phyloP scores from a whole-genome alignment of 208 protist species.

The Trypanosoma scelopori region DNA sequence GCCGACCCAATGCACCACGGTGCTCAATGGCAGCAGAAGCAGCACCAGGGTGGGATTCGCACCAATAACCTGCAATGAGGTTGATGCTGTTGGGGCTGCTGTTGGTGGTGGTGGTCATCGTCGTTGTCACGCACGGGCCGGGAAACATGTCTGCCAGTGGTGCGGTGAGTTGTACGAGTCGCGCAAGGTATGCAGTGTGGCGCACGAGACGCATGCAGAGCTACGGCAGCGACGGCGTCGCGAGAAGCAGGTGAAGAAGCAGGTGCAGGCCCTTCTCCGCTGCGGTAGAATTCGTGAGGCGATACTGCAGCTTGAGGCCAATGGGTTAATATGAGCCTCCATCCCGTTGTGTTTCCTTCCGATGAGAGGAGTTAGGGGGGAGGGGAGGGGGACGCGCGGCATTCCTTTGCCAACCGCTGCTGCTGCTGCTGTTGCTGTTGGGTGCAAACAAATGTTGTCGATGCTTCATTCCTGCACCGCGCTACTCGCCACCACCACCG shows the following conservation, averaged over 20 bases:
- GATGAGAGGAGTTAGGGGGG: too few species aligned
- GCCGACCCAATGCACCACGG: too few species aligned
- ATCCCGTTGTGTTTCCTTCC: too few species aligned
- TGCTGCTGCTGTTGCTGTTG: too few species aligned
- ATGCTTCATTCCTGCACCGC: too few species aligned
- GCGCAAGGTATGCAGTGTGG: constrained; percentile 31
- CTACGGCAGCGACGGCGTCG: constrained; percentile 37
- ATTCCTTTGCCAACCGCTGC: too few species aligned
- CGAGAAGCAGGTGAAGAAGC: constrained; percentile 55
- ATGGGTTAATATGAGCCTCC: constrained; percentile 10
- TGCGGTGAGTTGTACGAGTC: constrained; percentile 38
- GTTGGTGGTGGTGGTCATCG: too few species aligned
- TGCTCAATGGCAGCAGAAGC: neutral
- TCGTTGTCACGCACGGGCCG: neutral
- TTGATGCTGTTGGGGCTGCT: constrained; percentile 1
- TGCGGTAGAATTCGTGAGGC: constrained; percentile 45
- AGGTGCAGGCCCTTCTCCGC: constrained; percentile 41
- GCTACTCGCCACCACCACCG: too few species aligned
- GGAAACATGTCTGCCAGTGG: constrained; percentile 36
- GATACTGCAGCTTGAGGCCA: constrained; percentile 27
- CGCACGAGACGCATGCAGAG: constrained; percentile 24
- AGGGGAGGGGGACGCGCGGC: neutral
- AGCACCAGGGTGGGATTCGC: neutral
- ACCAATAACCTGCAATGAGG: neutral
- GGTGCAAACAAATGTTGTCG: too few species aligned